These are phyloP conservation scores for Fragaria vesca DNA, from an alignment of 306 rosid species.

Conservation along the genomic window DNA sequence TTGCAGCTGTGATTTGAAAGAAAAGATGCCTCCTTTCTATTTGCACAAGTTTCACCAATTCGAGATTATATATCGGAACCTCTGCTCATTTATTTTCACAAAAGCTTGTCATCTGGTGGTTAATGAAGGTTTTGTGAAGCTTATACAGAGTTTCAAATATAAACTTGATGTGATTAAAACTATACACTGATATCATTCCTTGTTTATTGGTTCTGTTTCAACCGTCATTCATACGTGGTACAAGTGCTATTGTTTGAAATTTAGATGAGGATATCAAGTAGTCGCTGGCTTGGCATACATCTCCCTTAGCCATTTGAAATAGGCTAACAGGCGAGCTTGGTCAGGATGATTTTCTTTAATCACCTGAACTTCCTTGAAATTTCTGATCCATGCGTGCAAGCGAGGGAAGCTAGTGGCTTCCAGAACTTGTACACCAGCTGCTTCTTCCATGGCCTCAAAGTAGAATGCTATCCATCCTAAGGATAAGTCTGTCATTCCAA, in stretches of 20 bases:
- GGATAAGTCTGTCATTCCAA: slow-evolving; percentile 16
- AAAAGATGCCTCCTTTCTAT: neutral
- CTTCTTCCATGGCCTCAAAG: neutral
- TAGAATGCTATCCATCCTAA: slow-evolving; percentile 12
- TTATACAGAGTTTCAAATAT: slow-evolving; percentile 9
- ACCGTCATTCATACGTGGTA: neutral
- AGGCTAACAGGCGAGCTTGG: neutral
- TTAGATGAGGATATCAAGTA: neutral
- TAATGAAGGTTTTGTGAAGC: slow-evolving; percentile 12
- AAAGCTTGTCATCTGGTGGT: neutral
- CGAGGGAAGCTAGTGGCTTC: slow-evolving; percentile 4
- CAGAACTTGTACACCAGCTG: slow-evolving; percentile 18
- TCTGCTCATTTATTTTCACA: neutral
- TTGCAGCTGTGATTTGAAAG: slow-evolving; percentile 14
- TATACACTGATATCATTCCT: neutral
- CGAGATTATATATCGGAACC: neutral
- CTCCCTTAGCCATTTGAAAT: slow-evolving; percentile 12
- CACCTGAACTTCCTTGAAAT: slow-evolving; percentile 12
- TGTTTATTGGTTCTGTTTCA: neutral
- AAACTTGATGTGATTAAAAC: neutral
- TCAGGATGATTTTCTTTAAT: slow-evolving; percentile 11
- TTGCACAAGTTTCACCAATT: neutral
- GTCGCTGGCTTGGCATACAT: neutral
- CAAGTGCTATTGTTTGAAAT: neutral
- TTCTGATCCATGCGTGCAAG: slow-evolving; percentile 8